Evolutionary conservation across 352 stramenopile species (phyloP).

Genomic region (Discostella stelligera): DNA sequence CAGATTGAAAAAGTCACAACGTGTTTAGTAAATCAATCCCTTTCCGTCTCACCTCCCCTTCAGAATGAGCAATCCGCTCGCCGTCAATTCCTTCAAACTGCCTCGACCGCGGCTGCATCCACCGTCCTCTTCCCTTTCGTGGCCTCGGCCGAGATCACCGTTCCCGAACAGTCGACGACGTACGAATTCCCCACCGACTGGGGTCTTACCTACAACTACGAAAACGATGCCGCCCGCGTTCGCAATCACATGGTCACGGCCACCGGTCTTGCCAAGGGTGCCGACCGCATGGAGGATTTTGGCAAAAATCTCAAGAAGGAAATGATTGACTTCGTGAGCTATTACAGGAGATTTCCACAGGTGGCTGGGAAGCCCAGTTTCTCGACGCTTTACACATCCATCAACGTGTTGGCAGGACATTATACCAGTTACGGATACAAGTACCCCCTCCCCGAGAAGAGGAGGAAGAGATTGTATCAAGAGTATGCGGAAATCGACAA

Average conservation of each 20-base stretch:
- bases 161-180: constrained; percentile 65
- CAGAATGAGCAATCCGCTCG: constrained; percentile 49
- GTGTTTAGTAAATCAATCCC: too few species aligned
- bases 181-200: constrained; percentile 81
- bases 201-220: constrained; percentile 86
- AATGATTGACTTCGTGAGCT: constrained; percentile 88
- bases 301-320: constrained; percentile 86
- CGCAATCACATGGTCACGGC: constrained; percentile 84
- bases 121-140: constrained; percentile 43
- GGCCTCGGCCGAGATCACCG: constrained; percentile 60
- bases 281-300: constrained; percentile 83
- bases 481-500: constrained; percentile 84
- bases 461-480: constrained; percentile 87
- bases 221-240: constrained; percentile 83
- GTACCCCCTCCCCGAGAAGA: constrained; percentile 87
- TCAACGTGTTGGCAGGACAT: constrained; percentile 87
- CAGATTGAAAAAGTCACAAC: too few species aligned
- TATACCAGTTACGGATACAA: constrained; percentile 88
- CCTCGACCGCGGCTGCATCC: constrained; percentile 44
- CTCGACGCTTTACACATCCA: constrained; percentile 86
- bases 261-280: constrained; percentile 82
- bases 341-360: constrained; percentile 84
- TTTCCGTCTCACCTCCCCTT: neutral
- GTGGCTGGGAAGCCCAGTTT: constrained; percentile 86
- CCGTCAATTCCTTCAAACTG: constrained; percentile 67